Evolutionary conservation across 805 yeast species (phyloP).

Genomic region (Candida xyloterini): DNA sequence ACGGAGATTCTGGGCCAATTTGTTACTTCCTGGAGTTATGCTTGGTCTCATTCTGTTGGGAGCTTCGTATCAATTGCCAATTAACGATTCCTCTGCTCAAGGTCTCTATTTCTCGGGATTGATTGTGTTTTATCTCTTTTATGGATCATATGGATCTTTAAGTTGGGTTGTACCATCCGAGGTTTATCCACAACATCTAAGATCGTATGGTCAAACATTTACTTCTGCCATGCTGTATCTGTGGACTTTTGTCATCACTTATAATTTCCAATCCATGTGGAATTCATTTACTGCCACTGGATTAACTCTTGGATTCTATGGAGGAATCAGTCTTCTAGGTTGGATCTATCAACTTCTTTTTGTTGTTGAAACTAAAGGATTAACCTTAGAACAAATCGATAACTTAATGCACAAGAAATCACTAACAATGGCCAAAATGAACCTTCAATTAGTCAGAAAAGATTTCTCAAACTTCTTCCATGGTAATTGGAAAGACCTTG

Average conservation of each 20-base stretch:
- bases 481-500: slow-evolving; percentile 11
- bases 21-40: slow-evolving; percentile 50
- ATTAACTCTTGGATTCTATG: slow-evolving; percentile 62
- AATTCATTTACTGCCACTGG: slow-evolving; percentile 59
- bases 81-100: slow-evolving; percentile 45
- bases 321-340: slow-evolving; percentile 61
- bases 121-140: slow-evolving; percentile 60
- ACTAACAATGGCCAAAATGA: slow-evolving; percentile 33
- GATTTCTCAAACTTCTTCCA: slow-evolving; percentile 20
- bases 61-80: slow-evolving; percentile 47
- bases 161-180: slow-evolving; percentile 72
- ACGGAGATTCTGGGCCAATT: slow-evolving; percentile 60
- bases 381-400: slow-evolving; percentile 70
- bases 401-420: slow-evolving; percentile 54
- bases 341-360: slow-evolving; percentile 50
- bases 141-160: slow-evolving; percentile 62
- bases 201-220: slow-evolving; percentile 65
- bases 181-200: slow-evolving; percentile 53
- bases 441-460: slow-evolving; percentile 26
- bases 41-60: slow-evolving; percentile 61
- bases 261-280: slow-evolving; percentile 58
- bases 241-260: slow-evolving; percentile 63
- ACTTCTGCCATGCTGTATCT: slow-evolving; percentile 55
- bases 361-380: slow-evolving; percentile 71
- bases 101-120: slow-evolving; percentile 63